Percentiles rank a stretch among this genome's conserved stretches.
phyloP scores from a whole-genome alignment of 345 rosid species.

The Eutrema yunnanense region DNA sequence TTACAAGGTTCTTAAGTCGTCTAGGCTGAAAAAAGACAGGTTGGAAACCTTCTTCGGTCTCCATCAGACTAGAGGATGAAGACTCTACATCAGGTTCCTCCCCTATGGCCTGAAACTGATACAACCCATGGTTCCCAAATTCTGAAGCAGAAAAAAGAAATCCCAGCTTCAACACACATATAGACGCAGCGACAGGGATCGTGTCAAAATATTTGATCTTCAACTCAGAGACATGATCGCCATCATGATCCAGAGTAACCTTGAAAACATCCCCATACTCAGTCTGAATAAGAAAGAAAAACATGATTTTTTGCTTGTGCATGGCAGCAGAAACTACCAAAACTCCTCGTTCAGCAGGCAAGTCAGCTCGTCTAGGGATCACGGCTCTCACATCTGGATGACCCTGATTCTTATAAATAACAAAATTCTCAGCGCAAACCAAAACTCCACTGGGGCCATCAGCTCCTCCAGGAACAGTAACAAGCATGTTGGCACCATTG shows the following conservation, averaged over 20 bases:
- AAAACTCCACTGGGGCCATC: constrained; percentile 97
- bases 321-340: constrained; percentile 87
- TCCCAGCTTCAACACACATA: constrained; percentile 89
- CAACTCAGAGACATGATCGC: constrained; percentile 69
- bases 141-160: constrained; percentile 90
- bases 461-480: constrained; percentile 96
- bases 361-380: constrained; percentile 85
- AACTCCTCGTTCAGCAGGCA: constrained; percentile 91
- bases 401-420: constrained; percentile 91
- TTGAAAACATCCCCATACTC: constrained; percentile 93
- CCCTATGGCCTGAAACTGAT: constrained; percentile 94
- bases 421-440: constrained; percentile 96
- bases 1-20: constrained; percentile 81
- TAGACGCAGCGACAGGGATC: constrained; percentile 74
- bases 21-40: constrained; percentile 95
- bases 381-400: constrained; percentile 90
- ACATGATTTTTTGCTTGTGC: constrained; percentile 83
- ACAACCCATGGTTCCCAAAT: constrained; percentile 92
- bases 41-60: constrained; percentile 94
- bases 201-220: constrained; percentile 95
- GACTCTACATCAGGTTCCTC: constrained; percentile 90
- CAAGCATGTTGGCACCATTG: constrained; percentile 96
- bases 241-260: constrained; percentile 76
- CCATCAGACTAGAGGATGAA: constrained; percentile 84
- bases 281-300: constrained; percentile 92